phyloP scores from a whole-genome alignment of 2,329 filamentous ascomycete species.

The Botryosphaeria dothidea region DNA sequence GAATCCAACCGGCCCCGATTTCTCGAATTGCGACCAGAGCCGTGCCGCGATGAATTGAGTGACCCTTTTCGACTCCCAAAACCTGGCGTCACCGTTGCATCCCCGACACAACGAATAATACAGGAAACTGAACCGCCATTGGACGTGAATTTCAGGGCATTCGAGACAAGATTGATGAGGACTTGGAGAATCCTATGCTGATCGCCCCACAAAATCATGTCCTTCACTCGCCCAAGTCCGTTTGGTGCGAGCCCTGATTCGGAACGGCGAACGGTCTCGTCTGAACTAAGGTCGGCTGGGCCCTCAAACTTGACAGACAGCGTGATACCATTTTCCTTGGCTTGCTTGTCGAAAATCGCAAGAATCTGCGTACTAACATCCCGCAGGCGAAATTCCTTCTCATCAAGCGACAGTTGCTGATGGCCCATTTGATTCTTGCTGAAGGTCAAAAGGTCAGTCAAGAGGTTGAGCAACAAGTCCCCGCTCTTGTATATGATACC shows the following conservation, averaged over 20 bases:
- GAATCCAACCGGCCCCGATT: conserved; percentile 32
- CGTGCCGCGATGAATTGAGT: conserved; percentile 42
- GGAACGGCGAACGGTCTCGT: conserved; percentile 38
- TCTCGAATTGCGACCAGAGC: conserved; percentile 37
- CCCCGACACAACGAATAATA: conserved; percentile 70
- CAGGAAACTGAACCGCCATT: conserved; percentile 73
- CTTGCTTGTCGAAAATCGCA: conserved; percentile 89
- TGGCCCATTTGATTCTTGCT: conserved; percentile 88
- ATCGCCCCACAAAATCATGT: conserved; percentile 91
- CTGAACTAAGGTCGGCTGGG: conserved; percentile 40
- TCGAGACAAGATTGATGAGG: conserved; percentile 91
- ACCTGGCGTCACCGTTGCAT: conserved; percentile 33
- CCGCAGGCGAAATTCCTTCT: conserved; percentile 81
- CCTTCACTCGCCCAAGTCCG: conserved; percentile 70
- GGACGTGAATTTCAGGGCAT: conserved; percentile 89
- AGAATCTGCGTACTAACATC: conserved; percentile 81
- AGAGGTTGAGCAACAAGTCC: conserved; percentile 78
- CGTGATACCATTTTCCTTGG: conserved; percentile 74
- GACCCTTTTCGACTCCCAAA: conserved; percentile 45
- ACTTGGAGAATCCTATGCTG: conserved; percentile 88
- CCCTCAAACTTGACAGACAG: conserved; percentile 73
- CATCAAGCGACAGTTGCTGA: conserved; percentile 77
- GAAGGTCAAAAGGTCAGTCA: conserved; percentile 89
- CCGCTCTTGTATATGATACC: conserved; percentile 87
- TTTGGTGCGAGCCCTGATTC: conserved; percentile 59